phyloP scores from a whole-genome alignment of 352 stramenopile species.

The Pythium sukuiense region DNA sequence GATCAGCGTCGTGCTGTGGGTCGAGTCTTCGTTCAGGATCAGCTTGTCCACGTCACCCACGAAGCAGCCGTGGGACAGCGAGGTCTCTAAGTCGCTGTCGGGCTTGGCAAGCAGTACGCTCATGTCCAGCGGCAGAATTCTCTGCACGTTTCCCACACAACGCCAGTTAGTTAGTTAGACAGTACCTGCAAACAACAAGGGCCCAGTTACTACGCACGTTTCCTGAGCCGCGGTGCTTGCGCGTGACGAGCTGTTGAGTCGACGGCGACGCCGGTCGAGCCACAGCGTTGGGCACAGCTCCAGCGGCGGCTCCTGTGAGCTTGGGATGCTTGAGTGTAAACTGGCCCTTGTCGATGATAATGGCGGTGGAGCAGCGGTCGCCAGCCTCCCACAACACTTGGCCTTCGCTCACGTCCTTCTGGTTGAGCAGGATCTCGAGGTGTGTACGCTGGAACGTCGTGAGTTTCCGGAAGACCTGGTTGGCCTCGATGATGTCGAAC shows the following conservation, averaged over 20 bases:
- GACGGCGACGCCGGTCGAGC: constrained; percentile 15
- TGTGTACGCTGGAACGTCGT: constrained; percentile 83
- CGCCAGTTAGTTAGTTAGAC: no score
- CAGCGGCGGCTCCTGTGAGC: neutral
- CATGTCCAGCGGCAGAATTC: constrained; percentile 60
- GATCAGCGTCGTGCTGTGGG: constrained; percentile 61
- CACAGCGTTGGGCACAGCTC: neutral
- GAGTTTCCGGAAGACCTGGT: constrained; percentile 80
- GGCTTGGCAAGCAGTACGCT: constrained; percentile 44
- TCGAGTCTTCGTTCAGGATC: constrained; percentile 47
- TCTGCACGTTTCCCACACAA: no score
- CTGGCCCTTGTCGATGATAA: constrained; percentile 80
- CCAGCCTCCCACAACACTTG: constrained; percentile 78
- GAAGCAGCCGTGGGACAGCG: constrained; percentile 58
- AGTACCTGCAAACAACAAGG: no score
- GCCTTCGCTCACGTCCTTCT: constrained; percentile 54
- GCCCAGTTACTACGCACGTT: no score
- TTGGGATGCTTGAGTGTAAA: constrained; percentile 58
- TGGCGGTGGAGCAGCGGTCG: constrained; percentile 57
- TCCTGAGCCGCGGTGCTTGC: constrained; percentile 45
- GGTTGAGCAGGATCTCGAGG: constrained; percentile 78
- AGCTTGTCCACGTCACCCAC: constrained; percentile 74
- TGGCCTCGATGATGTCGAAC: constrained; percentile 79
- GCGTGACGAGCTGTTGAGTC: constrained; percentile 27
- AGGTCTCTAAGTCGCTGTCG: constrained; percentile 41